Evolutionary conservation across 75 land plant species (phyloP).

Genomic region (Gnetum montanum): DNA sequence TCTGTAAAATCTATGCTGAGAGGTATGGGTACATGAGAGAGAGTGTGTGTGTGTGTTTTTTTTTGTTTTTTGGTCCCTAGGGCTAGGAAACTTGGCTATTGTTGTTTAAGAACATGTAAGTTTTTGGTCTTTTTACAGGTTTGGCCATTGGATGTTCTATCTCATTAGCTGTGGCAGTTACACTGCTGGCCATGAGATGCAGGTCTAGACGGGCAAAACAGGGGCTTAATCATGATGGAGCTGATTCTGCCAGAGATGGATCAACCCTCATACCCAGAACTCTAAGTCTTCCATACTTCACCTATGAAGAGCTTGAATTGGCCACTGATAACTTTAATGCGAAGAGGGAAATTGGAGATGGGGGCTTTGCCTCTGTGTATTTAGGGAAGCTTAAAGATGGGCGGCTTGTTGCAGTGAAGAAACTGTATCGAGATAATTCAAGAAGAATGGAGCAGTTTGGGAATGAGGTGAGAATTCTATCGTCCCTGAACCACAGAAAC

Average conservation of each 20-base stretch:
- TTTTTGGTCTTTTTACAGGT: too few relatives aligned
- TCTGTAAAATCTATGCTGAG: neutral
- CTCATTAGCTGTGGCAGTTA: neutral
- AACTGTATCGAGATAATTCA: neutral
- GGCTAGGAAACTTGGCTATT: too few relatives aligned
- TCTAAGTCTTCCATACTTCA: conserved; percentile 1
- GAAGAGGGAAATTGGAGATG: conserved; percentile 20
- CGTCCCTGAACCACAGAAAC: conserved; percentile 53
- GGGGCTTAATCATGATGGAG: neutral
- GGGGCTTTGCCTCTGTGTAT: conserved; percentile 34
- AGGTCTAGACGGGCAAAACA: neutral
- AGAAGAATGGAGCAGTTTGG: conserved; percentile 21
- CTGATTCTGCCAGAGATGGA: neutral
- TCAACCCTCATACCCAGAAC: too few relatives aligned
- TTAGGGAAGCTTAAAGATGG: conserved; percentile 25
- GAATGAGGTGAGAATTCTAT: conserved; percentile 53
- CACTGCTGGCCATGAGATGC: neutral
- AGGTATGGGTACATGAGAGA: neutral
- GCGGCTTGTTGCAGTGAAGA: conserved; percentile 16
- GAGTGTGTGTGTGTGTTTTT: neutral
- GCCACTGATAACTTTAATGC: conserved; percentile 20
- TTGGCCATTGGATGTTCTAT: neutral
- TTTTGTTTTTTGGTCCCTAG: neutral
- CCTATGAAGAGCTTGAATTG: conserved; percentile 12
- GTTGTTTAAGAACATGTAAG: too few relatives aligned